These are phyloP conservation scores for Kuraishia molischiana DNA, from an alignment of 805 yeast genomes.

Conservation along the genomic window DNA sequence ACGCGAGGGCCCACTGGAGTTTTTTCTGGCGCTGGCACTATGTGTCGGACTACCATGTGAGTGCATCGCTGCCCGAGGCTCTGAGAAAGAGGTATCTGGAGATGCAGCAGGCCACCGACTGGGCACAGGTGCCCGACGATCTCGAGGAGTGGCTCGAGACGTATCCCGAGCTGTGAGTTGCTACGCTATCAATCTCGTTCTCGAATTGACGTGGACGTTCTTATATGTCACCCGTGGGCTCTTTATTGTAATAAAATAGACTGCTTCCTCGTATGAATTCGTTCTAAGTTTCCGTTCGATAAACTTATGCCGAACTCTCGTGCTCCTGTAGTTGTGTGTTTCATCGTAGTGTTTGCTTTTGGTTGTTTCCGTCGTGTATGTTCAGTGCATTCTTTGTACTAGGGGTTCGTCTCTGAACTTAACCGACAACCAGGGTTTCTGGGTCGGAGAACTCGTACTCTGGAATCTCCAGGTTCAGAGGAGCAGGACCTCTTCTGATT, in stretches of 20 bases:
- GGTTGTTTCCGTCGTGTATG: neutral
- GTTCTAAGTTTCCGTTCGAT: too few relatives aligned
- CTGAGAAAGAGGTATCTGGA: neutral
- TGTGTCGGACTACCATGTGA: slow-evolving; percentile 30
- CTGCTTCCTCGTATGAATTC: too few relatives aligned
- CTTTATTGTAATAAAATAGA: neutral
- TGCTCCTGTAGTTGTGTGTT: too few relatives aligned
- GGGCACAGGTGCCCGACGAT: slow-evolving; percentile 21
- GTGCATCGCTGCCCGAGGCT: neutral
- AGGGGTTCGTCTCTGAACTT: too few relatives aligned
- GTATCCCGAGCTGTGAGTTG: slow-evolving; percentile 4
- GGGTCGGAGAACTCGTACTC: slow-evolving; percentile 73
- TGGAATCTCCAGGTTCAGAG: slow-evolving; percentile 96
- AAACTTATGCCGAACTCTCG: too few relatives aligned
- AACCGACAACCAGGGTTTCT: slow-evolving; percentile 85
- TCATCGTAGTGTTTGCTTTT: too few relatives aligned
- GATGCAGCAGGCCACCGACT: slow-evolving; percentile 3
- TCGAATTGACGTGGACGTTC: too few relatives aligned
- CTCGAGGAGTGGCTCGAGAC: slow-evolving; percentile 7
- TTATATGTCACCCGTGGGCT: too few relatives aligned
- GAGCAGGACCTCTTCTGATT: slow-evolving; percentile 99
- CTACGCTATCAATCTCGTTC: too few relatives aligned
- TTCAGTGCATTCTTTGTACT: neutral
- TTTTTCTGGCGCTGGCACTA: slow-evolving; percentile 44
- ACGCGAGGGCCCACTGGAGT: slow-evolving; percentile 53